These are phyloP conservation scores for Tubosaeta brunneosetosa DNA, from an alignment of 768 basidiomycete species.

Conservation along the genomic window DNA sequence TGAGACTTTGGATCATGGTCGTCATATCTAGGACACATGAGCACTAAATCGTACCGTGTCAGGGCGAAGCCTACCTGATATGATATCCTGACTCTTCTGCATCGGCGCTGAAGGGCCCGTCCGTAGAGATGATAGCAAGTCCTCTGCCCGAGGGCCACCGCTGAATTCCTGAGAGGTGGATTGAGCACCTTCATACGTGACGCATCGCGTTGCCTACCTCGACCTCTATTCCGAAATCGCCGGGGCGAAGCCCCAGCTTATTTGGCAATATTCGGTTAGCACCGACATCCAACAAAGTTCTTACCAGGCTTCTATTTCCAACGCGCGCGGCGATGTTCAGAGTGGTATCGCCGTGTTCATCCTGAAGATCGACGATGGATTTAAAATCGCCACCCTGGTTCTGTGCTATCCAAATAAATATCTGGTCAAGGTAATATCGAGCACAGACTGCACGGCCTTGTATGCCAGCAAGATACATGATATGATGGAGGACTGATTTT, in stretches of 20 bases:
- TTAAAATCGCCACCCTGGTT: slow-evolving; percentile 72
- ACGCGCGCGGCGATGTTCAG: slow-evolving; percentile 93
- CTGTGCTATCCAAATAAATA: slow-evolving; percentile 82
- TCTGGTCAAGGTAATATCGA: slow-evolving; percentile 86
- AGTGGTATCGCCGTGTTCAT: slow-evolving; percentile 93
- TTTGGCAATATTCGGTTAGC: slow-evolving; percentile 87
- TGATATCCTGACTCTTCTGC: slow-evolving; percentile 85
- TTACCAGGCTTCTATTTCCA: slow-evolving; percentile 83
- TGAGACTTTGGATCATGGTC: slow-evolving; percentile 73
- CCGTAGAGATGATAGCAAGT: slow-evolving; percentile 70
- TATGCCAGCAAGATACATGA: slow-evolving; percentile 85
- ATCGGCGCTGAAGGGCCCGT: slow-evolving; percentile 71
- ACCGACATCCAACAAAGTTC: slow-evolving; percentile 84
- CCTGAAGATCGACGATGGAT: slow-evolving; percentile 84
- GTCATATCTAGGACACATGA: slow-evolving; percentile 65
- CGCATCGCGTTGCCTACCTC: slow-evolving; percentile 50
- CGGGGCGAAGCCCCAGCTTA: slow-evolving; percentile 88
- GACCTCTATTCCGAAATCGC: slow-evolving; percentile 91
- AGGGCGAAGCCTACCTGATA: slow-evolving; percentile 48
- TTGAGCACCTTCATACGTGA: neutral
- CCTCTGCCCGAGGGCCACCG: slow-evolving; percentile 69
- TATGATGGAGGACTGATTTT: slow-evolving; percentile 87
- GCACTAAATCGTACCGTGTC: neutral
- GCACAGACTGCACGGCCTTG: slow-evolving; percentile 82
- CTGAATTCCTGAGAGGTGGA: slow-evolving; percentile 52